Base-by-base conservation (phyloP, 208 protist genomes). In the Leishmania braziliensis region DNA sequence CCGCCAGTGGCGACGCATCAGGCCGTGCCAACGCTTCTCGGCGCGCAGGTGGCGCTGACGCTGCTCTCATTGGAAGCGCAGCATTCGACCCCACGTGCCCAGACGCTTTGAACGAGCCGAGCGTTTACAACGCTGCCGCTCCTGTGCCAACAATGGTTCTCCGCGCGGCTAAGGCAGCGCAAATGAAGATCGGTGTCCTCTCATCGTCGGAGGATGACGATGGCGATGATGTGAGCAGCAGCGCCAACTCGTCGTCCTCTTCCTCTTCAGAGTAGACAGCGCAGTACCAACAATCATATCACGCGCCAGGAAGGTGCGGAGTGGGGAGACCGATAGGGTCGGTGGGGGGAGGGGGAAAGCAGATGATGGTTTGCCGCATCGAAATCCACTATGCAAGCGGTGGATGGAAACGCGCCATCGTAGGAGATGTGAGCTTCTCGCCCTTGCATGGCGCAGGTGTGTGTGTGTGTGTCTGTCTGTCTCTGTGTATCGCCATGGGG, bases 121-220 rank as follows among this genome's bases (percentile, higher is more conserved):
- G 82, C 54, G 82, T 77, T 2, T 78, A 70, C 60, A 50, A 2
- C 53, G 63, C 3, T 3, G 63, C 48, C 9, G 29, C 62, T 26
- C 29, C 71, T 3, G 66, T 51, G 48, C 9, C 56, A 43, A 5
- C 39, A 36, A n/a, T 46, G 36, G 20, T n/a, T 16, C n/a, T 43
- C 43, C n/a, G 26, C 16, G 69, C 79, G 18, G 69, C 43, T 0
- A 66, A 39, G 39, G 51, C 77, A 72, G n/a, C 62, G 43, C 75
- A 75, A 36, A 48, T 73, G 53, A 86, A 84, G 26, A 91, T 96
- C 84, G 92, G 92, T 12, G 86, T 94, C 43, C 77, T 93, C 46
- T 91, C 89, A 2, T 90, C 93, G 43, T 92, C 86, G 18, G 90
- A 93, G 20, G 92, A 95, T 5, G 88, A 93, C 8, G 81, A 87